Evolutionary conservation across 768 basidiomycete genomes (phyloP), one percentile per base, ranked within the genome.

Genomic region (Pulveroboletus sp.): DNA sequence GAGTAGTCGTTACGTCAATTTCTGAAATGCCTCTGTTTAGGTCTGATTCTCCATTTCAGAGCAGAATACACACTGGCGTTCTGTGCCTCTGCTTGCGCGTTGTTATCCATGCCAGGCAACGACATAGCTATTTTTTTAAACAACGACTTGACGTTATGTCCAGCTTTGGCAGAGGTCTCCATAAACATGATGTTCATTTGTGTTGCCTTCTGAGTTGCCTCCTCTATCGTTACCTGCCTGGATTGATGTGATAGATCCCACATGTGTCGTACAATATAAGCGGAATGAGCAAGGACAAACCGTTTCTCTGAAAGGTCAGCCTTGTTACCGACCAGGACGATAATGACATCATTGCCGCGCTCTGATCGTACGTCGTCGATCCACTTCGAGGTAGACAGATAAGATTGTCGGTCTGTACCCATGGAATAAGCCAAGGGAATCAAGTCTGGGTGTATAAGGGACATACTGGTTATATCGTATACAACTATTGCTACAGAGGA

Each of bases 71-170:
- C 60, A 79, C 78, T 78, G 14, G 76, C 57, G 48, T 78, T 79
- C 54, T 76, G 73, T n/a, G 75, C 62, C 54, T 85, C 78, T 34
- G 68, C 71, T 55, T 85, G 83, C 20, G 61, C 75, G 30, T 86
- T 89, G 66, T 88, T 92, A 62, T 94, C 92, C 82, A 93, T 93
- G 12, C 96, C 96, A 17, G 96, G 95, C 43, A 99, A 71, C 3
- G 93, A 93, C 86, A 98, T 85, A 1, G 96, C 96, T 57, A 99
- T 99, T 78, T 98, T 98, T 76, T 97, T 94, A 79, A 99, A 99
- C 58, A 99, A 70, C 57, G 90, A 90, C 76, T 99, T 99, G 53
- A 99, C 96, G 57, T 99, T 99, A 68, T 98, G 96, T 3, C 96
- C 96, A 7, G 96, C 96, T 68, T 99, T 99, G 26, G 96, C 96